Conservation (phyloP, 306 rosid genomes). For the Cicer chorassanicum region DNA sequence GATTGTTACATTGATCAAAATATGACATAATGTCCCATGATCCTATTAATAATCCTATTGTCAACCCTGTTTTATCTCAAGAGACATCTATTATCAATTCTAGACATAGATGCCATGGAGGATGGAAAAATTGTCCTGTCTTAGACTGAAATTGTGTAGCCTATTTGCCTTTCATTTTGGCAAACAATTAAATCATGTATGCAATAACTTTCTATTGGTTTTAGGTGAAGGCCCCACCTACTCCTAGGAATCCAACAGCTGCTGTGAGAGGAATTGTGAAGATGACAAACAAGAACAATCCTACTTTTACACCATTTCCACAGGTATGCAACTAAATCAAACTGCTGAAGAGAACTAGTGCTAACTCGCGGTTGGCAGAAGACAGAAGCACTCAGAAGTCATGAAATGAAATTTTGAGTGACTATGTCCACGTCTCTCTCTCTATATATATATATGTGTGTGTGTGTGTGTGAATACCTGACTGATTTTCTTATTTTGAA, state of each 20-base stretch:
- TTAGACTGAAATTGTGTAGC: constrained; percentile 22
- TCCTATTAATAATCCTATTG: not conserved
- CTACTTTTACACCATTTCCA: constrained; percentile 54
- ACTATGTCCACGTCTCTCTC: not conserved
- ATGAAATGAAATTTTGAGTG: constrained; percentile 27
- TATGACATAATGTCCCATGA: not conserved
- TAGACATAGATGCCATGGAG: not conserved
- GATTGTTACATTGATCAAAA: constrained; percentile 2
- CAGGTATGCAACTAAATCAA: constrained; percentile 58
- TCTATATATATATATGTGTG: not conserved
- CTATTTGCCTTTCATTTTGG: constrained; percentile 12
- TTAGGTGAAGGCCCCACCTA: constrained; percentile 58
- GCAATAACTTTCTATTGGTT: constrained; percentile 38
- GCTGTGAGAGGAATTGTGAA: constrained; percentile 60
- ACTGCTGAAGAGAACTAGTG: constrained; percentile 27
- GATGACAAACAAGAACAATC: constrained; percentile 56
- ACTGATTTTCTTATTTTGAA: constrained; percentile 41
- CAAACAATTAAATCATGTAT: not conserved
- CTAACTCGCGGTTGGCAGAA: constrained; percentile 1
- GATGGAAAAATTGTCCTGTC: constrained; percentile 7
- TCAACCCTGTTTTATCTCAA: not conserved
- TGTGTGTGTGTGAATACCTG: not conserved
- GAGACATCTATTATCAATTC: not conserved
- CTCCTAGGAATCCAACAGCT: constrained; percentile 60
- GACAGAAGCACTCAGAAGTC: constrained; percentile 14